These are phyloP conservation scores for Pascua guehoae DNA, from an alignment of 1,284 basidiomycete genomes.

Conservation along the genomic window DNA sequence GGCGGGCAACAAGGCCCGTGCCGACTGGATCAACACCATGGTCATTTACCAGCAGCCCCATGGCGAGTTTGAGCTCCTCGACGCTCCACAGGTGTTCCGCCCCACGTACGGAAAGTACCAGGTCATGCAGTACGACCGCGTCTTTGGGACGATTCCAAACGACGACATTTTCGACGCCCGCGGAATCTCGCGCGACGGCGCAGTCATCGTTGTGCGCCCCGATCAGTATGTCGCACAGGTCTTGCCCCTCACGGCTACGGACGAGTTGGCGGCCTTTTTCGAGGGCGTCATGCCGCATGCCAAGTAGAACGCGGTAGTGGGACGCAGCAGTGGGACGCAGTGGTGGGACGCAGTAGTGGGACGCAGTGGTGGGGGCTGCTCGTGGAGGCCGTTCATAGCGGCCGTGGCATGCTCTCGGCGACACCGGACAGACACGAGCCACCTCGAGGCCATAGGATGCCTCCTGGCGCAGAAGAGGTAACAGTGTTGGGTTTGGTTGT, in stretches of 20 bases:
- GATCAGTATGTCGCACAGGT: constrained; percentile 36
- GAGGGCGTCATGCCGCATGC: constrained; percentile 2
- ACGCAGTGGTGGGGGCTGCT: too few species aligned
- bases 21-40: constrained; percentile 17
- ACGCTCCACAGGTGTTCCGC: constrained; percentile 41
- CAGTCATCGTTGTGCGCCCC: constrained; percentile 42
- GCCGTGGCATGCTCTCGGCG: too few species aligned
- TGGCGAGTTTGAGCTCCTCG: constrained; percentile 34
- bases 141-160: constrained; percentile 26
- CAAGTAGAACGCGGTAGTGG: too few species aligned
- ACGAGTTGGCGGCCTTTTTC: constrained; percentile 9
- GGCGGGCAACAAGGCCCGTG: neutral
- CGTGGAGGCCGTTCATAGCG: too few species aligned
- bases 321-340: too few species aligned
- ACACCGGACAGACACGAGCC: too few species aligned
- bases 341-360: too few species aligned
- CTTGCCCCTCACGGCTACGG: constrained; percentile 6
- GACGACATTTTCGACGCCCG: constrained; percentile 8
- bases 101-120: constrained; percentile 5
- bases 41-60: constrained; percentile 35
- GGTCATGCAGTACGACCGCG: constrained; percentile 8
- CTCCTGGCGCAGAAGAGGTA: too few species aligned
- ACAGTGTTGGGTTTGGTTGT: too few species aligned
- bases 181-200: constrained; percentile 23
- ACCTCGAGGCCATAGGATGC: too few species aligned